A percentile compares a stretch with the other conserved stretches of the same genome.
These are phyloP conservation scores for Solanum boliviense DNA, from an alignment of 257 asterid species.

Conservation along the genomic window DNA sequence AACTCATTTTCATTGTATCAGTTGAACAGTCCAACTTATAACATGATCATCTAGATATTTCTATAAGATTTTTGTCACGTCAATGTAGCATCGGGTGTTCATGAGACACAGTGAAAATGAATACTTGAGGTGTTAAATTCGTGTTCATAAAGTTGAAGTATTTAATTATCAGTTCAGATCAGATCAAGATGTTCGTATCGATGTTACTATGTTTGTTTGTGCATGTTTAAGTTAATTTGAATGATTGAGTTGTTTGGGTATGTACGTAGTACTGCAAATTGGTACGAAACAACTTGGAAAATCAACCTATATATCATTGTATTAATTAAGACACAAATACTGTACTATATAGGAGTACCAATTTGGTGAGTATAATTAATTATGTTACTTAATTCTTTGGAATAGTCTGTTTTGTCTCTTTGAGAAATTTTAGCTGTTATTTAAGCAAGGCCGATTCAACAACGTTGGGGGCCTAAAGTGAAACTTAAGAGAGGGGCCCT, in stretches of 20 bases:
- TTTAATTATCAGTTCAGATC: background rate
- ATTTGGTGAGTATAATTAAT: background rate
- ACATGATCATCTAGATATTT: background rate
- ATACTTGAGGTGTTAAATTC: background rate
- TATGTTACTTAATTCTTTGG: background rate
- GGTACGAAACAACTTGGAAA: background rate
- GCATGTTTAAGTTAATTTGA: background rate
- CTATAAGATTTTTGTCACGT: background rate
- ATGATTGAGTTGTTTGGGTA: background rate
- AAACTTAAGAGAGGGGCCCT: too few species aligned
- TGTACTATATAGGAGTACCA: background rate
- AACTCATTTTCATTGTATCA: background rate
- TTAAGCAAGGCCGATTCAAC: background rate
- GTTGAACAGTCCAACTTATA: background rate
- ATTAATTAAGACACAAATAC: background rate
- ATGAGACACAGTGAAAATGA: too few species aligned
- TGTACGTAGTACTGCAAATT: background rate
- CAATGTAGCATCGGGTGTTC: background rate
- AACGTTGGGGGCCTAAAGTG: too few species aligned
- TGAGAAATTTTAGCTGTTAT: background rate
- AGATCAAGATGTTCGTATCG: background rate
- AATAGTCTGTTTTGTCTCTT: background rate
- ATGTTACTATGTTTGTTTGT: background rate
- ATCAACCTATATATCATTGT: background rate
- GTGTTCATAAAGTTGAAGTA: background rate